A percentile compares a stretch with the other conserved stretches of the same genome.
These are phyloP conservation scores for Perkinsus marinus DNA, from an alignment of 169 alveolate species.

Conservation along the genomic window DNA sequence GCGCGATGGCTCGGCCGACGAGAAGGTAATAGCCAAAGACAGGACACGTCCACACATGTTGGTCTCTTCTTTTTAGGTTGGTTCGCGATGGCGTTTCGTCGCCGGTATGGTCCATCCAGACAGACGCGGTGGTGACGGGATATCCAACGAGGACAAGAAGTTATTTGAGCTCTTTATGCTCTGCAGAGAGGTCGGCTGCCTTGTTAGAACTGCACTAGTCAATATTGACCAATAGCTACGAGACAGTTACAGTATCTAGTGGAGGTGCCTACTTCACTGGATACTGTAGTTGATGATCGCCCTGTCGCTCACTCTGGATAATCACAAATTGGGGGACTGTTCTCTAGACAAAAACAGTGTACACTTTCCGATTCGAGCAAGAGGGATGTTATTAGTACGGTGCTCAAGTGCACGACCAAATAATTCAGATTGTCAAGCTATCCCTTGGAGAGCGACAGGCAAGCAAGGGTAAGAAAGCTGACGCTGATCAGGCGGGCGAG, in stretches of 20 bases:
- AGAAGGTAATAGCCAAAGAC: neutral
- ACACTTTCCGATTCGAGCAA: no score
- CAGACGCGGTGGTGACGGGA: neutral
- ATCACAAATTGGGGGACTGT: no score
- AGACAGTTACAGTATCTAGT: no score
- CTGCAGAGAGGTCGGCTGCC: neutral
- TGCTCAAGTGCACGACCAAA: no score
- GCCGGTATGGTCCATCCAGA: neutral
- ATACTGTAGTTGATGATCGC: no score
- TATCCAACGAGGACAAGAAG: neutral
- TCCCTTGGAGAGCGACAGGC: neutral
- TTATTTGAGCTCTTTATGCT: neutral
- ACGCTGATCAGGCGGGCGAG: neutral
- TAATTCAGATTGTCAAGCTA: neutral
- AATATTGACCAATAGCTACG: no score
- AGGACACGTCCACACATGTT: no score
- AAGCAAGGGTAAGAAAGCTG: neutral
- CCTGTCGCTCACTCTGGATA: no score
- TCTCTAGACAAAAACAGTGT: no score
- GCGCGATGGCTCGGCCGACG: neutral
- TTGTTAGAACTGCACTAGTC: no score
- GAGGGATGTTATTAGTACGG: no score
- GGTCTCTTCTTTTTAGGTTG: neutral
- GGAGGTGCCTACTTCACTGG: no score
- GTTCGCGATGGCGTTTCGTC: neutral